Conservation (phyloP, 1,139 yeast species). For the Pichia sp. region DNA sequence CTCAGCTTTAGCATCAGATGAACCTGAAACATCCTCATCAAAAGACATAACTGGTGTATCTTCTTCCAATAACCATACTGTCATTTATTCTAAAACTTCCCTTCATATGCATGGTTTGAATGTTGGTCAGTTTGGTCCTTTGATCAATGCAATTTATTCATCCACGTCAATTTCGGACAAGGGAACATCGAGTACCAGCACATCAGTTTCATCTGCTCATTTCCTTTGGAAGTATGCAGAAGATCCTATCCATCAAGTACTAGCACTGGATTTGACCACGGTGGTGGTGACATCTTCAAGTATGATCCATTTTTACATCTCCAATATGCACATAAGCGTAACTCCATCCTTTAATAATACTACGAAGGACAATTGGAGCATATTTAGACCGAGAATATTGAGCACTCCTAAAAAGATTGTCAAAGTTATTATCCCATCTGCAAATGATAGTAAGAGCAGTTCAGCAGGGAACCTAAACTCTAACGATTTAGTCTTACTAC, state of each 20-base stretch:
- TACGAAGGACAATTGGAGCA: slow-evolving; percentile 40
- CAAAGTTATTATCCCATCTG: slow-evolving; percentile 7
- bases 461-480: slow-evolving; percentile 7
- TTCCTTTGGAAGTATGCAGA: slow-evolving; percentile 31
- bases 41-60: slow-evolving; percentile 43
- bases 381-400: slow-evolving; percentile 40
- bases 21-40: background rate
- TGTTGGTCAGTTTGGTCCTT: slow-evolving; percentile 78
- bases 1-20: slow-evolving; percentile 7
- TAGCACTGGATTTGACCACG: slow-evolving; percentile 68
- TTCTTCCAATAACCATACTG: slow-evolving; percentile 68
- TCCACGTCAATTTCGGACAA: background rate
- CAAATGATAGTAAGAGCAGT: background rate
- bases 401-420: slow-evolving; percentile 11
- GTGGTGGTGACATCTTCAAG: slow-evolving; percentile 58
- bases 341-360: slow-evolving; percentile 30
- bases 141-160: slow-evolving; percentile 14
- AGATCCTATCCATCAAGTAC: slow-evolving; percentile 45
- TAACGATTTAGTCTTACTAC: slow-evolving; percentile 7
- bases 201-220: slow-evolving; percentile 27
- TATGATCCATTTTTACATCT: slow-evolving; percentile 51
- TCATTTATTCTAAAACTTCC: slow-evolving; percentile 47
- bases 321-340: slow-evolving; percentile 50
- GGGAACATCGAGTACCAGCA: slow-evolving; percentile 14
- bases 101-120: slow-evolving; percentile 76